These are phyloP conservation scores for Zoysia japonica DNA, from an alignment of 176 grass and related monocot genomes.

Conservation along the genomic window DNA sequence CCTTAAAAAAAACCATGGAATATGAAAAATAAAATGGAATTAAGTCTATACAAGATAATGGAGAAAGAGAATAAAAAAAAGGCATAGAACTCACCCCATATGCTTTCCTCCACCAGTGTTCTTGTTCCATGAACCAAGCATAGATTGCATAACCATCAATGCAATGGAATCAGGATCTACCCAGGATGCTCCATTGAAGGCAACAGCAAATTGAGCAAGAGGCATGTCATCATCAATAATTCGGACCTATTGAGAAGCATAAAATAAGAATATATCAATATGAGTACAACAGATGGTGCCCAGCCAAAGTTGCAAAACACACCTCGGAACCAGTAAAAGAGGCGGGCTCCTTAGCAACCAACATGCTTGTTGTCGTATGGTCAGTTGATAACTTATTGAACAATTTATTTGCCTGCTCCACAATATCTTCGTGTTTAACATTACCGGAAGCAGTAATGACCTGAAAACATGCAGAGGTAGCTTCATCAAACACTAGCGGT, in stretches of 20 bases:
- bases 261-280: constrained; percentile 7
- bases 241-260: constrained; percentile 61
- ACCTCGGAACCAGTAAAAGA: constrained; percentile 97
- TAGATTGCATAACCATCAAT: constrained; percentile 97
- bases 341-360: constrained; percentile 74
- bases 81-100: constrained; percentile 56
- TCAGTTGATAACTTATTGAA: constrained; percentile 74
- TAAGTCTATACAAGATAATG: not conserved
- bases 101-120: constrained; percentile 79
- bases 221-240: constrained; percentile 96
- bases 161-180: constrained; percentile 94
- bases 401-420: constrained; percentile 70
- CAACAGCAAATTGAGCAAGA: constrained; percentile 94
- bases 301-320: constrained; percentile 1
- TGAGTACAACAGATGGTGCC: not conserved
- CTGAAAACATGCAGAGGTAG: constrained; percentile 44
- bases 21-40: not conserved
- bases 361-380: constrained; percentile 69
- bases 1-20: not conserved
- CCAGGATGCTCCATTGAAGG: constrained; percentile 84
- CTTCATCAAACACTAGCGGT: constrained; percentile 6
- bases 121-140: constrained; percentile 98
- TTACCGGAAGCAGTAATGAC: constrained; percentile 88
- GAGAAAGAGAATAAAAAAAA: not conserved
- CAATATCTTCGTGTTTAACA: constrained; percentile 91